phyloP scores from a whole-genome alignment of 2,329 filamentous ascomycete species.

The Cytospora piceae region DNA sequence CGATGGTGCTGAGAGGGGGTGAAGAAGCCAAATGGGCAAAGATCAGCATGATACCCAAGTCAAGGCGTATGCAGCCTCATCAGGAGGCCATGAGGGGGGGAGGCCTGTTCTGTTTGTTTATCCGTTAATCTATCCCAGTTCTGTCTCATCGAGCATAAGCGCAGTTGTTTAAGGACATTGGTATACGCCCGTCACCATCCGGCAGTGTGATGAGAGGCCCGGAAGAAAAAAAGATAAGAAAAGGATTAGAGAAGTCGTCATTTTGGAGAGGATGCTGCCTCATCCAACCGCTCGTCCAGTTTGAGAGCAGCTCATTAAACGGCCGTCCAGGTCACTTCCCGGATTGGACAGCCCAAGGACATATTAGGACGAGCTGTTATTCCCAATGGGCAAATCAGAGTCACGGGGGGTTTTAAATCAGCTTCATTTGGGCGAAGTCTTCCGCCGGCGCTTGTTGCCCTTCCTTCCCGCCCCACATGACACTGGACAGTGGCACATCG shows the following conservation, averaged over 20 bases:
- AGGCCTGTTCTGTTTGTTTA: neutral
- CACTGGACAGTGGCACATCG: neutral
- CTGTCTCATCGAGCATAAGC: neutral
- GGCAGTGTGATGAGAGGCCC: too few relatives aligned
- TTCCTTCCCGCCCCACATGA: constrained; percentile 12
- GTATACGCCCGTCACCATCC: too few relatives aligned
- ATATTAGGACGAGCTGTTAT: constrained; percentile 1
- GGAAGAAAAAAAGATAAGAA: too few relatives aligned
- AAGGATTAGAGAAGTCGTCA: constrained; percentile 3
- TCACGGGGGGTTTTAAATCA: too few relatives aligned
- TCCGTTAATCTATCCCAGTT: too few relatives aligned
- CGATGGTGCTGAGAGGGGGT: constrained; percentile 1
- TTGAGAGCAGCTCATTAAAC: constrained; percentile 16
- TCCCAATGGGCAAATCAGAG: neutral
- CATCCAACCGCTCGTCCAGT: constrained; percentile 15
- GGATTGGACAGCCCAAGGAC: neutral
- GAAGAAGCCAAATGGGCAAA: constrained; percentile 5
- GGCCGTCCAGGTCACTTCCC: constrained; percentile 8
- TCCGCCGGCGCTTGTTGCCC: constrained; percentile 15
- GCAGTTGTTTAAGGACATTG: neutral
- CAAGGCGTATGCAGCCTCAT: constrained; percentile 7
- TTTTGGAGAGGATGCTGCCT: neutral
- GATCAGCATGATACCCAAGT: constrained; percentile 18
- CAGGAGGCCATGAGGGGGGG: neutral
- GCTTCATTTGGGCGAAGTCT: constrained; percentile 16